Base-by-base conservation (phyloP, 495 filamentous ascomycete genomes). In the Apodospora peruviana region DNA sequence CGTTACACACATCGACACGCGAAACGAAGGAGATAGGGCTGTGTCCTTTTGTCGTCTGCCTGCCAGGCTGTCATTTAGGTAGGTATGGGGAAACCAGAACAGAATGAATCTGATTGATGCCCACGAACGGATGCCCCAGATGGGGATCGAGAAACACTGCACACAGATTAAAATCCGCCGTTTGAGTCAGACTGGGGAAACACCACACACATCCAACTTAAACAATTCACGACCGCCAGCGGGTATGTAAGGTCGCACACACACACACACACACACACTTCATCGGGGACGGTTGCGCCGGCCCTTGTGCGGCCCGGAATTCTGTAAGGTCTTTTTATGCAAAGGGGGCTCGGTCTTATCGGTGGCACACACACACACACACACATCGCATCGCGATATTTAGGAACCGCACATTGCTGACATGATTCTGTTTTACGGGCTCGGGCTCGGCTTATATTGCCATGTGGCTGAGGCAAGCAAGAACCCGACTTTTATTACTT, bases 141-240 rank as follows among this genome's bases (percentile, higher is more conserved):
- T 40, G 20, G 20, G 17, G 36, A 39, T 4, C 12, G 17, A 20
- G n/a, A 2, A 40, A 20, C 22, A 14, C 25, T 4, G 29, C 19
- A 14, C 21, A 27, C 14, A 20, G 3, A 29, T 17, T 22, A 27
- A 29, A 16, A 19, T 23, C 46, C 18, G 38, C 17, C 24, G 24
- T 25, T 16, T 50, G 29, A 43, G 48, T 50, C 48, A 50, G 48
- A 44, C 39, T 50, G 48, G 40, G 48, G 48, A 38, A 44, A 25
- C 40, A 50, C 36, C 7, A 32, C 7, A n/a, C n/a, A n/a, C n/a
- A n/a, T n/a, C n/a, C n/a, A n/a, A n/a, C n/a, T n/a, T n/a, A n/a
- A n/a, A n/a, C n/a, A n/a, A n/a, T n/a, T n/a, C n/a, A n/a, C n/a
- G n/a, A n/a, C n/a, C n/a, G n/a, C n/a, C n/a, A n/a, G n/a, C n/a